Evolutionary conservation across 148 eudicot species (phyloP).

Genomic region (Simmondsia chinensis): DNA sequence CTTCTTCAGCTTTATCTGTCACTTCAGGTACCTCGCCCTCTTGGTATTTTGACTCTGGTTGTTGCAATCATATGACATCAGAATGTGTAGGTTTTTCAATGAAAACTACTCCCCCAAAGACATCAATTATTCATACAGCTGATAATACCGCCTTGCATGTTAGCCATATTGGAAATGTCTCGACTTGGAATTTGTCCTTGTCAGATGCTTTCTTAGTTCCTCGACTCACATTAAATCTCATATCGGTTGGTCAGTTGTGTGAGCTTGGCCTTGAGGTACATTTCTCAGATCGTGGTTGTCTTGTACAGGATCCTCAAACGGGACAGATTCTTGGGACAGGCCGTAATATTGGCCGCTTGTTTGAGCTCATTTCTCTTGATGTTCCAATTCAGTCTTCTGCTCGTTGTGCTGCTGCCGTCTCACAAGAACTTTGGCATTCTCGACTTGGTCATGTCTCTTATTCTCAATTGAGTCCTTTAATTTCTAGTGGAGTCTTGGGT

Average conservation of each 20-base stretch:
- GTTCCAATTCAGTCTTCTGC: neutral
- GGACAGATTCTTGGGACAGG: neutral
- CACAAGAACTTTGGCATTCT: slow-evolving; percentile 4
- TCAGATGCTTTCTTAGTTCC: slow-evolving; percentile 8
- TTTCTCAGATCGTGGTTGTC: neutral
- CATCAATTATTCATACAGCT: neutral
- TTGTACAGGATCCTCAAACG: slow-evolving; percentile 1
- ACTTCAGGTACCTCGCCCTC: slow-evolving; percentile 1
- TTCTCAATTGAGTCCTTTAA: neutral
- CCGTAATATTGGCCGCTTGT: neutral
- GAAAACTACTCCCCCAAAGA: neutral
- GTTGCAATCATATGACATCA: slow-evolving; percentile 6
- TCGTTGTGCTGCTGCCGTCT: neutral
- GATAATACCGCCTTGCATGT: neutral
- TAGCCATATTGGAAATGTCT: neutral
- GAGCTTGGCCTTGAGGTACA: slow-evolving; percentile 3
- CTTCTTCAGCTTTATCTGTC: neutral
- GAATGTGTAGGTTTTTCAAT: neutral
- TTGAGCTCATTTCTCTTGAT: neutral
- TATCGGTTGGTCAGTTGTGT: slow-evolving; percentile 13
- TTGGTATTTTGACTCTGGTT: slow-evolving; percentile 9
- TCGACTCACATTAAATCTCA: slow-evolving; percentile 5
- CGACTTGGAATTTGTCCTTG: neutral
- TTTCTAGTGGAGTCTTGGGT: neutral
- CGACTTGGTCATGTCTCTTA: slow-evolving; percentile 1